A percentile compares a stretch with the other conserved stretches of the same genome.
phyloP scores from a whole-genome alignment of 768 basidiomycete genomes.

The Hypsizygus marmoreus region DNA sequence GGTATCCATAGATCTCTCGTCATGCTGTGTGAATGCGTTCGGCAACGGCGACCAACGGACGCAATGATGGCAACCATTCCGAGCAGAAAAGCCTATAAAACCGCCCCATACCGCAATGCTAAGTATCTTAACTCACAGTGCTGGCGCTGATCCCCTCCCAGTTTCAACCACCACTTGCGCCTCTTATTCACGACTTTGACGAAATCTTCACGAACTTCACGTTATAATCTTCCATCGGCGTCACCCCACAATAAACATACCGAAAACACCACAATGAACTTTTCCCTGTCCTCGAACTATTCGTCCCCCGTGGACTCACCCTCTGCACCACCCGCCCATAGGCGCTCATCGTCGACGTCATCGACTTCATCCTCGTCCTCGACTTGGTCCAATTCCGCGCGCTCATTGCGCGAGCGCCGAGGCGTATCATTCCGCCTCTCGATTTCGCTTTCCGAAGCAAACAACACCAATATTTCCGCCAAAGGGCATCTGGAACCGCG shows the following conservation, averaged over 20 bases:
- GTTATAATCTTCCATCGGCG: background rate
- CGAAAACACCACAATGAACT: conserved; percentile 8
- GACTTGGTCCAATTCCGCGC: conserved; percentile 5
- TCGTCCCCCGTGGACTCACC: background rate
- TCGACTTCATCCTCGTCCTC: conserved; percentile 13
- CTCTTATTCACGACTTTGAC: conserved; percentile 11
- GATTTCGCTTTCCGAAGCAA: background rate
- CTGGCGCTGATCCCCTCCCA: conserved; percentile 10
- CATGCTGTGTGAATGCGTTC: too few relatives aligned
- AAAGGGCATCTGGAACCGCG: background rate
- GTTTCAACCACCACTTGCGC: background rate
- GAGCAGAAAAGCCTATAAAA: too few relatives aligned
- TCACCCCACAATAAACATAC: background rate
- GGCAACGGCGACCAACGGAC: too few relatives aligned
- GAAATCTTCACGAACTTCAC: background rate
- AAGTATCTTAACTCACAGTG: too few relatives aligned
- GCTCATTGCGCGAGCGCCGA: conserved; percentile 16
- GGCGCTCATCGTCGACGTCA: conserved; percentile 11
- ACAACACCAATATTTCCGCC: background rate
- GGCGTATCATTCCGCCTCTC: conserved; percentile 17
- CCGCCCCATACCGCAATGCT: too few relatives aligned
- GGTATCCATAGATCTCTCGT: too few relatives aligned
- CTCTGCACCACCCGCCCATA: conserved; percentile 3
- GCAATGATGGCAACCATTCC: too few relatives aligned
- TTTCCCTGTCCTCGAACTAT: conserved; percentile 5